Evolutionary conservation across 1,284 basidiomycete genomes (phyloP).

Genomic region (Trichosporon faecale): DNA sequence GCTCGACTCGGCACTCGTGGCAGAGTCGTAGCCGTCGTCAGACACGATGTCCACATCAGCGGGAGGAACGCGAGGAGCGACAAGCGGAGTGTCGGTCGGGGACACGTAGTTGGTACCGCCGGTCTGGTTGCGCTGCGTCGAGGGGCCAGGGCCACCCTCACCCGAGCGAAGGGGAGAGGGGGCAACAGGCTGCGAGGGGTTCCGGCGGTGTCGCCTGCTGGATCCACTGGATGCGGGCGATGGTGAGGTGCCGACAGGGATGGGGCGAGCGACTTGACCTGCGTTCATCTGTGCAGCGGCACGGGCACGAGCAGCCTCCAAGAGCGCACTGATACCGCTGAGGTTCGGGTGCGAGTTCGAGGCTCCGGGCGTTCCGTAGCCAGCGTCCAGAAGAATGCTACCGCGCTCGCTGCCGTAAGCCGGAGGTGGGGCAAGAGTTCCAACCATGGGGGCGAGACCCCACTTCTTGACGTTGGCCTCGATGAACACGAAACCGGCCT

Average conservation of each 20-base stretch:
- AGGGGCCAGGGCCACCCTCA: slow-evolving; percentile 9
- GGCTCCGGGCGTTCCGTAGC: slow-evolving; percentile 53
- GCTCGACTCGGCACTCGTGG: slow-evolving; percentile 9
- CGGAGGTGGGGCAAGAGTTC: slow-evolving; percentile 89
- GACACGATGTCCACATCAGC: slow-evolving; percentile 31
- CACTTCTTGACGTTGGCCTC: slow-evolving; percentile 99
- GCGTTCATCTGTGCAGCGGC: slow-evolving; percentile 15
- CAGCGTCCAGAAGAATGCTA: slow-evolving; percentile 86
- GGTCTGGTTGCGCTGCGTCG: slow-evolving; percentile 11
- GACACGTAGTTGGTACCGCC: slow-evolving; percentile 37
- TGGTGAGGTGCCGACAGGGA: slow-evolving; percentile 5
- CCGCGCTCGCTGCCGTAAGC: slow-evolving; percentile 93
- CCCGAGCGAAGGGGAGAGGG: neutral
- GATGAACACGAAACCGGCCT: slow-evolving; percentile 94
- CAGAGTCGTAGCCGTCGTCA: slow-evolving; percentile 27
- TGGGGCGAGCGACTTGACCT: slow-evolving; percentile 7
- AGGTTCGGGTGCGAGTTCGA: slow-evolving; percentile 24
- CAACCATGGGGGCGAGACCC: slow-evolving; percentile 91
- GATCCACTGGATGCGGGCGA: neutral
- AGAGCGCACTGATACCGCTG: slow-evolving; percentile 33
- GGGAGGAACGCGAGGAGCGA: slow-evolving; percentile 38
- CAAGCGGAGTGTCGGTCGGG: slow-evolving; percentile 46
- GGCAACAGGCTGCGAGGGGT: neutral
- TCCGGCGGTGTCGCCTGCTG: slow-evolving; percentile 7
- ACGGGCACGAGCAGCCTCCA: slow-evolving; percentile 45